Percentiles rank a stretch among this genome's conserved stretches.
These are phyloP conservation scores for Pleurotus ostreatus DNA, from an alignment of 768 basidiomycete genomes.

Conservation along the genomic window DNA sequence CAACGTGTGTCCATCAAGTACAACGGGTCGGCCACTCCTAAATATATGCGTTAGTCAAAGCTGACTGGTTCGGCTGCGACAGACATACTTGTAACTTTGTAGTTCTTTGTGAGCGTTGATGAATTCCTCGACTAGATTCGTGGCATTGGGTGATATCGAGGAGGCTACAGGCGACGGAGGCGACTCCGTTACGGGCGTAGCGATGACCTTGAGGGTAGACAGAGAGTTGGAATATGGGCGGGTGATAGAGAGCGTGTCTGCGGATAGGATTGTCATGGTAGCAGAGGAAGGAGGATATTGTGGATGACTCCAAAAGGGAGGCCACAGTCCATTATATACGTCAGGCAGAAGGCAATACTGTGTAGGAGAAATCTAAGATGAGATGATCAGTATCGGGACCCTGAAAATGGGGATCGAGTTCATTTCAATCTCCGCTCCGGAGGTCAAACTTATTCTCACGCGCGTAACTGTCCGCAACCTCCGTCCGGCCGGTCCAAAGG, in stretches of 20 bases:
- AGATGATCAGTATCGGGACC: not conserved
- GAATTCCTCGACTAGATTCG: conserved; percentile 51
- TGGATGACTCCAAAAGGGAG: not conserved
- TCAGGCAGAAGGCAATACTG: no score
- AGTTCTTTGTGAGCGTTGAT: conserved; percentile 59
- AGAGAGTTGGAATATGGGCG: conserved; percentile 19
- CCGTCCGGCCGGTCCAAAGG: not conserved
- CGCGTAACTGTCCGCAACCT: not conserved
- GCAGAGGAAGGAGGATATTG: conserved; percentile 8
- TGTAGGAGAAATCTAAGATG: conserved; percentile 3
- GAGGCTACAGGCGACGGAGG: conserved; percentile 15
- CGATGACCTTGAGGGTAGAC: conserved; percentile 19
- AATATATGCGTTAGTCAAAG: conserved; percentile 3
- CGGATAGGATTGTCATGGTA: conserved; percentile 25
- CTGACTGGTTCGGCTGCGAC: not conserved
- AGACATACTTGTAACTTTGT: conserved; percentile 55
- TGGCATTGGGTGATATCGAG: conserved; percentile 15
- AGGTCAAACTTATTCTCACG: not conserved
- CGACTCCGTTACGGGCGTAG: conserved; percentile 16
- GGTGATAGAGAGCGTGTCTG: conserved; percentile 21
- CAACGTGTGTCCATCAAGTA: conserved; percentile 66
- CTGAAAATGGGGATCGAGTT: not conserved
- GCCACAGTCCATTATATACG: not conserved
- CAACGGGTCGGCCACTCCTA: conserved; percentile 60
- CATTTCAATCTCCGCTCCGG: not conserved